These are phyloP conservation scores for Podospora sp. DNA, from an alignment of 495 filamentous ascomycete genomes.

Conservation along the genomic window DNA sequence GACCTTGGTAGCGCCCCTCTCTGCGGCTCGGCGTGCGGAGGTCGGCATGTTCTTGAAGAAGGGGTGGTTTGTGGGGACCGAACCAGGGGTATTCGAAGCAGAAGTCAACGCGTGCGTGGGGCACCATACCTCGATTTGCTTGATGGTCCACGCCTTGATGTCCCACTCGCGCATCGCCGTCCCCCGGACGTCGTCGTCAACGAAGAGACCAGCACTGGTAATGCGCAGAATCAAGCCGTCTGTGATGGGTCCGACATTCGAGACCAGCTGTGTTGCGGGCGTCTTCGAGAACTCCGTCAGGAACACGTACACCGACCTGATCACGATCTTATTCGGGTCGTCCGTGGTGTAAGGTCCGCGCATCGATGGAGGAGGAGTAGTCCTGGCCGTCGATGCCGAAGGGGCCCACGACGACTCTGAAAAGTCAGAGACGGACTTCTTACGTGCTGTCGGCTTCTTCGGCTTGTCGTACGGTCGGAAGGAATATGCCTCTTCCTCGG, in stretches of 20 bases:
- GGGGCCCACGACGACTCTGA: slow-evolving; percentile 85
- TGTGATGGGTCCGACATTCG: slow-evolving; percentile 72
- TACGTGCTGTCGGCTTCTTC: slow-evolving; percentile 52
- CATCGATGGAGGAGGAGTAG: slow-evolving; percentile 78
- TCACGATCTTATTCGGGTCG: slow-evolving; percentile 92
- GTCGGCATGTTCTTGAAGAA: slow-evolving; percentile 42
- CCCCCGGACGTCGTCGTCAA: slow-evolving; percentile 89
- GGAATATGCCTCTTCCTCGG: slow-evolving; percentile 69
- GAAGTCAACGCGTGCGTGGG: slow-evolving; percentile 53
- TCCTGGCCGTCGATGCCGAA: slow-evolving; percentile 79
- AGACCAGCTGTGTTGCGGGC: slow-evolving; percentile 78
- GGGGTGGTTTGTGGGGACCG: slow-evolving; percentile 43
- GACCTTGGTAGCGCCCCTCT: slow-evolving; percentile 49
- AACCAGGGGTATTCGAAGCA: slow-evolving; percentile 36
- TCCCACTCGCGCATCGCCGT: slow-evolving; percentile 96
- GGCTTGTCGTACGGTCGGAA: slow-evolving; percentile 83
- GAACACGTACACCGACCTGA: slow-evolving; percentile 88
- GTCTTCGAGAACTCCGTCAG: slow-evolving; percentile 79
- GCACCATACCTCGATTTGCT: slow-evolving; percentile 87
- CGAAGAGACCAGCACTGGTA: slow-evolving; percentile 88
- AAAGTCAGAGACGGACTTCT: slow-evolving; percentile 63
- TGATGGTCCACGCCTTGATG: slow-evolving; percentile 96
- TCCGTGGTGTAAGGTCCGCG: slow-evolving; percentile 76
- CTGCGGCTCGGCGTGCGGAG: slow-evolving; percentile 43
- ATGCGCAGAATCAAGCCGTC: slow-evolving; percentile 85